phyloP scores from a whole-genome alignment of 2,329 filamentous ascomycete genomes.

The Curvularia sp. region DNA sequence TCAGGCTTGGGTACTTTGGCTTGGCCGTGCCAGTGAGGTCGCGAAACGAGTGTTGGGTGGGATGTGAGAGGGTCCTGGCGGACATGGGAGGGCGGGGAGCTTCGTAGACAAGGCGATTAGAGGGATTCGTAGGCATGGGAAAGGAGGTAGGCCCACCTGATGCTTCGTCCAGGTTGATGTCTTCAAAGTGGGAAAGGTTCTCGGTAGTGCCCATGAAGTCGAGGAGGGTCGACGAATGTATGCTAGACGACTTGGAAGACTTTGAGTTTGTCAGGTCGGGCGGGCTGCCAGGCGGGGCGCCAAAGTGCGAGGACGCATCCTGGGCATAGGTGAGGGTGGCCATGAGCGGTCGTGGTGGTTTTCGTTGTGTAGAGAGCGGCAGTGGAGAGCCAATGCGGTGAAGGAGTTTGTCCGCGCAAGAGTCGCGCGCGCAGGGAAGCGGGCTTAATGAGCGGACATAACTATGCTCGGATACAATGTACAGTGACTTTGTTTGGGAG shows the following conservation, averaged over 20 bases:
- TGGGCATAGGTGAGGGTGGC: constrained; percentile 44
- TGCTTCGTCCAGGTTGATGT: constrained; percentile 82
- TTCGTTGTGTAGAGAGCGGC: constrained; percentile 23
- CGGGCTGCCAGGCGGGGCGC: constrained; percentile 69
- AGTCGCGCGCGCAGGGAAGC: constrained; percentile 34
- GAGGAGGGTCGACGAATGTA: constrained; percentile 79
- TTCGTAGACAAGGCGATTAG: constrained; percentile 45
- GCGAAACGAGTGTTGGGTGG: constrained; percentile 43
- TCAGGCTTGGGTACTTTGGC: constrained; percentile 51
- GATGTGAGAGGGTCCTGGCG: constrained; percentile 26
- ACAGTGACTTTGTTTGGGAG: constrained; percentile 36
- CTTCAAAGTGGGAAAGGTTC: constrained; percentile 84
- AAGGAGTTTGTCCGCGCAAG: constrained; percentile 30
- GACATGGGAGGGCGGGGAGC: constrained; percentile 32
- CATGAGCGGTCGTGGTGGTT: constrained; percentile 48
- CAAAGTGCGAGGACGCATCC: constrained; percentile 40
- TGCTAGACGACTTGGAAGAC: constrained; percentile 89
- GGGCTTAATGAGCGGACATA: constrained; percentile 46
- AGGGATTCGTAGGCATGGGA: constrained; percentile 48
- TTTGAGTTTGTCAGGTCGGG: constrained; percentile 84
- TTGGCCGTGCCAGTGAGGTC: constrained; percentile 50
- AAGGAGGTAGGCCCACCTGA: constrained; percentile 51
- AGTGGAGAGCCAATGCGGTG: constrained; percentile 36
- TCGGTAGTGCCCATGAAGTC: constrained; percentile 65
- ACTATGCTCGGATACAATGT: constrained; percentile 48